Evolutionary conservation across 1,139 yeast species (phyloP), one percentile per base, ranked within the genome.

Genomic region (Pichia sp.): DNA sequence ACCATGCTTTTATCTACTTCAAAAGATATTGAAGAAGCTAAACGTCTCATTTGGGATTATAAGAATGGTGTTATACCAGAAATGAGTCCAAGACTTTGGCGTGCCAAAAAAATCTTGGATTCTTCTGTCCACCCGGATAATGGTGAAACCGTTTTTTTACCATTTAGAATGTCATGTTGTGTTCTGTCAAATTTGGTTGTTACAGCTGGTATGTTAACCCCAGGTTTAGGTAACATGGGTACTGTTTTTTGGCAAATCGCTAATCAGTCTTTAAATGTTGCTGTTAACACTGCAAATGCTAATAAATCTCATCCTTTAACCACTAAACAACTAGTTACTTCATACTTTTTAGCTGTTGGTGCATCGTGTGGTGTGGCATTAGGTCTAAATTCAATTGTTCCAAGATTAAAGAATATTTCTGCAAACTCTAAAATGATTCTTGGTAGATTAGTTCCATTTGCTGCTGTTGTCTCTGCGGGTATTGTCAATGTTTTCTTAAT

Each of bases 401-500:
- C 97, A 18, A 73, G 80, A 48, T 68, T 91, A 57, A 82, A 74
- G 55, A 69, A 74, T 32, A 60, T 89, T 24, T 63, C 74, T n/a
- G 80, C 94, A 4, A 69, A 67, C 47, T 79, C 96, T 11, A 78
- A 71, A 57, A 64, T 80, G 55, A 70, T 89, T 34, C 66, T 91
- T 48, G 81, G 89, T 31, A 78, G 98, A 53, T 70, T 91, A 46
- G 95, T 91, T 6, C 98, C 98, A 6, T 91, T 91, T 65, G 97
- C 97, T 1, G 98, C 98, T 4, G 98, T 91, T 30, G 96, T 89
- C 0, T 80, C 93, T 36, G 98, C 98, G 1, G 97, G 97, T 59
- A 70, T 89, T 29, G 94, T 88, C 32, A 91, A 91, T 55, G 96
- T 91, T 23, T 86, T 86, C 57, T 72, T 93, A 50, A 91, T 91